Evolutionary conservation across 192 early-diverging fungal species (phyloP).

Genomic region (Physocladia obscura): DNA sequence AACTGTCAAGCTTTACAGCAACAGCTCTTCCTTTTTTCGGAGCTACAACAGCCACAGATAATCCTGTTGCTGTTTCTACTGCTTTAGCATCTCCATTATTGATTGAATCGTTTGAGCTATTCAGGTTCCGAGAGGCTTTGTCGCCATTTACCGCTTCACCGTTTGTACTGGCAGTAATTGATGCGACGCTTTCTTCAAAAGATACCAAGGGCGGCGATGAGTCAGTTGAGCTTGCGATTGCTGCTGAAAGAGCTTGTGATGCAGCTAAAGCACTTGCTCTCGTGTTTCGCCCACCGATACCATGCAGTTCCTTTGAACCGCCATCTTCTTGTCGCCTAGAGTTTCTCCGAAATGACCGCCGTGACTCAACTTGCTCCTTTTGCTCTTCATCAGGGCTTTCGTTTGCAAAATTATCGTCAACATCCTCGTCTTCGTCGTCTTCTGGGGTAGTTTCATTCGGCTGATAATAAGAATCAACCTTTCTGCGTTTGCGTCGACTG

Average conservation of each 20-base stretch:
- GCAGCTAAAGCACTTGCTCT: background rate
- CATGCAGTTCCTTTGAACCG: background rate
- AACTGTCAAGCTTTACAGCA: background rate
- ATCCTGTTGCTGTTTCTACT: background rate
- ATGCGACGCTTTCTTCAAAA: no score
- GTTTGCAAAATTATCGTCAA: background rate
- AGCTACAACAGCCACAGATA: background rate
- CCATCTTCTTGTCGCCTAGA: no score
- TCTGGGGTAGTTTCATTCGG: background rate
- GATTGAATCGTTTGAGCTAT: background rate
- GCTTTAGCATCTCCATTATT: background rate
- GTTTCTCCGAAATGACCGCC: background rate
- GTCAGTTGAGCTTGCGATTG: background rate
- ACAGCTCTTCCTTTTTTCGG: background rate
- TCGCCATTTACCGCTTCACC: no score
- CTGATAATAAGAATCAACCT: slow-evolving; percentile 12
- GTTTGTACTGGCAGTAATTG: no score
- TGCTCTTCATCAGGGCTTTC: background rate
- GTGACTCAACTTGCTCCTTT: background rate
- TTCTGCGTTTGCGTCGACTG: slow-evolving; percentile 18
- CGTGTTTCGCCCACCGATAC: background rate
- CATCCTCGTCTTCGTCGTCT: background rate
- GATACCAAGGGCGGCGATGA: no score
- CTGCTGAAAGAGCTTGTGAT: background rate
- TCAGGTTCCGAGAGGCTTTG: background rate